Evolutionary conservation across 2,329 filamentous ascomycete genomes (phyloP), one percentile per base, ranked within the genome.

Genomic region (Apiospora rasikravindrae): DNA sequence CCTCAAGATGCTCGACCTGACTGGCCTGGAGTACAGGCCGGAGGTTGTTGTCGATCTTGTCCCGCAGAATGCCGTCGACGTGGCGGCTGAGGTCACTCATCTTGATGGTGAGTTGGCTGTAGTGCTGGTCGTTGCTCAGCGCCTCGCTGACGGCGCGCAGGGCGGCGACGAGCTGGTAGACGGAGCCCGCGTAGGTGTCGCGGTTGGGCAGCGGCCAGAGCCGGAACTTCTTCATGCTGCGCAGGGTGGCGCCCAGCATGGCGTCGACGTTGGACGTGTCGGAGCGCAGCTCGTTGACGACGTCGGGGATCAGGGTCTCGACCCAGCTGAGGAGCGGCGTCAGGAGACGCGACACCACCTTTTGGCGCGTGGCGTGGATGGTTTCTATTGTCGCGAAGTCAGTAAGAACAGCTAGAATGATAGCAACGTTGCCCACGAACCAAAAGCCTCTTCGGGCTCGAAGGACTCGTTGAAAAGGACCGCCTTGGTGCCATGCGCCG

Each of bases 171-270:
- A 68, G 24, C n/a, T 68, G 66, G 14, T 68, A 68, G 10, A 68
- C 29, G n/a, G 66, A 47, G 14, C 42, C 66, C 6, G 24, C 42
- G 42, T 68, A 68, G 1, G 42, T 40, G 40, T 68, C 66, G 13
- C 66, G 42, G 16, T 40, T 40, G 2, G 68, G 68, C 45, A 69
- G 22, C 24, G 76, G 75, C 72, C 73, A 76, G 11, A 72, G 69
- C 14, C 66, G n/a, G 2, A 2, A 19, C 10, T 7, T 29, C 5
- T 70, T 44, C 14, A 75, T 71, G 7, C 72, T 73, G 7, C n/a
- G 49, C 19, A 76, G 69, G 6, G 72, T 71, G 14, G 33, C 51
- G 4, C 75, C 76, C 22, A 77, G 69, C 33, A 74, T 73, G 11
- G 68, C 40, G 14, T 49, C 53, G n/a, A 51, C n/a, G 10, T 14